Base-by-base conservation (phyloP, 352 stramenopile species). In the Pythium vanterpoolii region DNA sequence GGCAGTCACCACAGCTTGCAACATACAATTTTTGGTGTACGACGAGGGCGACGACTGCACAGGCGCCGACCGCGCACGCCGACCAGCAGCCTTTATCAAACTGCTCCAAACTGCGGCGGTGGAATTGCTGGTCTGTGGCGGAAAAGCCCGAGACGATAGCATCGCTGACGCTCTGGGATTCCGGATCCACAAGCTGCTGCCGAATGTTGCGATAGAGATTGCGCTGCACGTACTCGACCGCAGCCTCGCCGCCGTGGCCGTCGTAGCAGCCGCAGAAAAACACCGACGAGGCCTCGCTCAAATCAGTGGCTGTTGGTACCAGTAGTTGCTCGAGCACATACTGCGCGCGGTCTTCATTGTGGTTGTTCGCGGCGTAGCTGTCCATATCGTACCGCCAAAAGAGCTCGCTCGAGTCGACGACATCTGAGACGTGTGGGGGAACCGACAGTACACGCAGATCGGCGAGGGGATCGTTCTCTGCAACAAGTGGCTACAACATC, bases 251-350 rank as follows among this genome's bases (percentile, higher is more conserved):
- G 44, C 78, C 78, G 57, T 88, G 78, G 36, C 78, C 78, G 49
- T 88, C 78, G 65, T 88, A 88, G 68, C 76, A 86, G n/a, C 71
- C 78, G 51, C 78, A 88, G 62, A 88, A 88, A 55, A 88, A 86
- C 13, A 85, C 56, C 30, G 65, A 73, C 21, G 64, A 14, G 21
- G 38, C 63, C 4, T 53, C 62, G 14, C 47, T 58, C 6, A 5
- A 9, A 16, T 33, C n/a, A n/a, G 34, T 24, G 21, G 31, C 24
- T 6, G 31, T 13, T 30, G 62, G 33, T 24, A 58, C 38, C 13
- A 84, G 62, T 21, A 61, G 43, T 43, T 19, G 36, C 38, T 86
- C 76, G 40, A 83, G 24, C 34, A 87, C 65, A 59, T 74, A 79
- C 51, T 87, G 76, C 28, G 77, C 77, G 13, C 77, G 76, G 62